These are phyloP conservation scores for Vitis rupestris DNA, from an alignment of 164 flowering plant genomes.

Conservation along the genomic window DNA sequence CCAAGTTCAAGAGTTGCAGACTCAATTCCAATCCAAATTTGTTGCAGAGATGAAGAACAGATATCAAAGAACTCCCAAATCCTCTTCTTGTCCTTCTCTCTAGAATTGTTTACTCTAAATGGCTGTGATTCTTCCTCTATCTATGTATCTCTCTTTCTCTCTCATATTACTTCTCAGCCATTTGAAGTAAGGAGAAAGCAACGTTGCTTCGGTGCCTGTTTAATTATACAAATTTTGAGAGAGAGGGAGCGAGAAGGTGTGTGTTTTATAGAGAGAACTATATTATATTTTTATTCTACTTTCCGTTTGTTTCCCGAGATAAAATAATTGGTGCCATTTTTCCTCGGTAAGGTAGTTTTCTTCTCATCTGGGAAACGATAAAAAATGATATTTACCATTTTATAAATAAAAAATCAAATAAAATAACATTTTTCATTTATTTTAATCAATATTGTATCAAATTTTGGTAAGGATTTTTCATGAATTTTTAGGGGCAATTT, in stretches of 20 bases:
- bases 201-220: constrained; percentile 19
- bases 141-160: constrained; percentile 10
- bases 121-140: constrained; percentile 17
- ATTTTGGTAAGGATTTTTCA: no score
- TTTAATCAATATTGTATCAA: no score
- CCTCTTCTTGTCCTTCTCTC: no score
- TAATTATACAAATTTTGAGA: background rate
- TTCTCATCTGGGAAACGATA: no score
- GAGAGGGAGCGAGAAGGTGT: constrained; percentile 1
- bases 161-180: constrained; percentile 19
- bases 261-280: constrained; percentile 4
- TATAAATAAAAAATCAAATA: no score
- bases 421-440: no score
- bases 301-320: background rate
- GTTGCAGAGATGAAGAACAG: background rate
- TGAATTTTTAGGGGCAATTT: no score
- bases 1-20: background rate
- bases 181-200: constrained; percentile 31
- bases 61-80: no score
- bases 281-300: background rate
- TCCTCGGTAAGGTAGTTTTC: no score
- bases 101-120: constrained; percentile 14
- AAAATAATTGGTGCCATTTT: no score
- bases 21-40: background rate
- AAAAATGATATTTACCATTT: no score